Evolutionary conservation across 2,329 filamentous ascomycete species (phyloP).

Genomic region (Talaromyces amestolkiae): DNA sequence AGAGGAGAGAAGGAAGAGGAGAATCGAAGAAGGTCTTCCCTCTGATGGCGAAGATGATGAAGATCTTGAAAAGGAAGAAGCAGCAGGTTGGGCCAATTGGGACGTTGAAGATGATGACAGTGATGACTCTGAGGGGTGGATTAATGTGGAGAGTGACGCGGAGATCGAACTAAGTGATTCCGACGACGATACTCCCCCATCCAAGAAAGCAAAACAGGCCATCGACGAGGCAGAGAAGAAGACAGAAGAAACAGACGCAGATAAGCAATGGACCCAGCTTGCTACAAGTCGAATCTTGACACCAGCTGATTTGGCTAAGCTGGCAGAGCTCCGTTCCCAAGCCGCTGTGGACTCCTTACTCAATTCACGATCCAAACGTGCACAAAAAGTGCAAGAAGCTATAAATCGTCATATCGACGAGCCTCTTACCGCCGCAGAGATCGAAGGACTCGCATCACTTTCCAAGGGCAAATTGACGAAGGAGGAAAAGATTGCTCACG

Average conservation of each 20-base stretch:
- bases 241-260: constrained; percentile 45
- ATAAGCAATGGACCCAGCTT: constrained; percentile 53
- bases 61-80: constrained; percentile 60
- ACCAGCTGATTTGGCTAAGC: constrained; percentile 90
- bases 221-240: constrained; percentile 34
- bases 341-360: constrained; percentile 67
- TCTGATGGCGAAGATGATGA: constrained; percentile 61
- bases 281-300: constrained; percentile 94
- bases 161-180: constrained; percentile 70
- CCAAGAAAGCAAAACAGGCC: constrained; percentile 63
- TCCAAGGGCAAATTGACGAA: constrained; percentile 74
- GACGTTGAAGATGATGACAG: constrained; percentile 60
- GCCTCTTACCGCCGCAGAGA: constrained; percentile 83
- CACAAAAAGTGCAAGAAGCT: constrained; percentile 44
- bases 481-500: constrained; percentile 81
- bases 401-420: constrained; percentile 74
- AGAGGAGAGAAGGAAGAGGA: constrained; percentile 74
- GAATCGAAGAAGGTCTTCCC: constrained; percentile 65
- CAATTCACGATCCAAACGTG: constrained; percentile 40
- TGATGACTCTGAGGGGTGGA: constrained; percentile 84
- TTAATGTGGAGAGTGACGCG: constrained; percentile 80
- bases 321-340: constrained; percentile 78
- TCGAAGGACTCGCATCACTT: constrained; percentile 78
- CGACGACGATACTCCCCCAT: constrained; percentile 68
- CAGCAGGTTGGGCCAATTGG: constrained; percentile 58